Conservation (phyloP, 176 grass and related monocot genomes). For the Hordeum vulgare region MorexV3_pseudomolecules_assembly NC_058520.1:393623254-393623753, state of each 20-base stretch:
- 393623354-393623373: too few species aligned
- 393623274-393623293: too few species aligned
- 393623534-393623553: slow-evolving; percentile 10
- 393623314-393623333: not conserved
- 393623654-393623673: not conserved
- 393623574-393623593: not conserved
- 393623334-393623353: slow-evolving; percentile 6
- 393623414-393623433: too few species aligned
- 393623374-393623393: too few species aligned
- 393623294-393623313: not conserved
- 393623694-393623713: not conserved
- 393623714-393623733: not conserved
- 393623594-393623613: not conserved
- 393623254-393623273: too few species aligned
- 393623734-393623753: not conserved
- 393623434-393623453: too few species aligned
- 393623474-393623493: too few species aligned
- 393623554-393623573: not conserved
- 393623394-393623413: too few species aligned
- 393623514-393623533: slow-evolving; percentile 3
- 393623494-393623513: too few species aligned
- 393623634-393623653: not conserved
- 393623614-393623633: slow-evolving; percentile 1
- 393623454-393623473: too few species aligned
- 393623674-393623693: not conserved